phyloP scores from a whole-genome alignment of 257 asterid genomes.

The Penstemon newberryi region DNA sequence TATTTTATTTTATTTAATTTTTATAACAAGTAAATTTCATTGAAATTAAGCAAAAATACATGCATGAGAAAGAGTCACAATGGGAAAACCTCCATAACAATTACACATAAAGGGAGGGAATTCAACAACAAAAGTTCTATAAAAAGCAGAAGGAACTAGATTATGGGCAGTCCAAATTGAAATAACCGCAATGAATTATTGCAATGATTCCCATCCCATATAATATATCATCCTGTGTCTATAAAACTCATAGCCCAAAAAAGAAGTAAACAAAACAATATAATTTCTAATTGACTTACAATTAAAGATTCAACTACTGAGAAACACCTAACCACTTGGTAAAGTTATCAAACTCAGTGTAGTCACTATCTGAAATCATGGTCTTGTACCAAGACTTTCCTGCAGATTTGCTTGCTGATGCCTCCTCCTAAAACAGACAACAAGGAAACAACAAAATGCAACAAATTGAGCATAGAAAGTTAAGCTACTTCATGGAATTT shows the following conservation, averaged over 20 bases:
- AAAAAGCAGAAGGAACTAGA: slow-evolving; percentile 4
- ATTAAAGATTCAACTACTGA: slow-evolving; percentile 38
- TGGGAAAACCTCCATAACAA: no score
- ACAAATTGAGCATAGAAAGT: neutral
- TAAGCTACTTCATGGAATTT: no score
- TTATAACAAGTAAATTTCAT: no score
- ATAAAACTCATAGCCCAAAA: slow-evolving; percentile 1
- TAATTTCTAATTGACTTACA: slow-evolving; percentile 17
- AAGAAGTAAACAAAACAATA: slow-evolving; percentile 3
- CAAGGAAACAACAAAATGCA: neutral
- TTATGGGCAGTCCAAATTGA: neutral
- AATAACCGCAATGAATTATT: neutral
- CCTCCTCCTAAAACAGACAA: slow-evolving; percentile 61
- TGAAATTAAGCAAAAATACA: no score
- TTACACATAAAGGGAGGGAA: no score
- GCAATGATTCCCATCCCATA: slow-evolving; percentile 19
- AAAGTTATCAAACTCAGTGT: slow-evolving; percentile 79
- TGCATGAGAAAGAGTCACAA: no score
- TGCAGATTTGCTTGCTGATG: slow-evolving; percentile 59
- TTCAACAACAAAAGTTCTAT: slow-evolving; percentile 15
- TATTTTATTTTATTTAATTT: no score
- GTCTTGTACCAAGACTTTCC: slow-evolving; percentile 82
- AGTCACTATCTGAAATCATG: slow-evolving; percentile 81
- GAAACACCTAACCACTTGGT: slow-evolving; percentile 84
- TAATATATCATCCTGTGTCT: slow-evolving; percentile 21